These are phyloP conservation scores for Metschnikowia similis DNA, from an alignment of 805 yeast genomes.

Conservation along the genomic window DNA sequence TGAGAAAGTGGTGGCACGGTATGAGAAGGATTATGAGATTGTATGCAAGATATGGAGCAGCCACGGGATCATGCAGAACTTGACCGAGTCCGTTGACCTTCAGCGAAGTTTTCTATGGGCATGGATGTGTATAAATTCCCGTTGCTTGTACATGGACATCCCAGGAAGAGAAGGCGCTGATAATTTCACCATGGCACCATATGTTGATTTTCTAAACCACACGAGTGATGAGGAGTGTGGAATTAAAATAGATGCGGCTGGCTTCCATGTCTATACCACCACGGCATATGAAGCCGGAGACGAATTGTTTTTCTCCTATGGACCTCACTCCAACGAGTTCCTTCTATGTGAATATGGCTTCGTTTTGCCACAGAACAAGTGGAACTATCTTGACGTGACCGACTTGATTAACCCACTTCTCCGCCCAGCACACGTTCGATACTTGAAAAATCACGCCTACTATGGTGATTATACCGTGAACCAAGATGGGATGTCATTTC, in stretches of 20 bases:
- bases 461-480: slow-evolving; percentile 71
- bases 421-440: slow-evolving; percentile 35
- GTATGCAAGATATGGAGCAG: slow-evolving; percentile 18
- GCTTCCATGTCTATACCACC: slow-evolving; percentile 48
- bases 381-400: slow-evolving; percentile 70
- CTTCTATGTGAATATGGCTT: slow-evolving; percentile 87
- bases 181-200: slow-evolving; percentile 88
- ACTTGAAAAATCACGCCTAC: slow-evolving; percentile 52
- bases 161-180: slow-evolving; percentile 51
- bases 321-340: slow-evolving; percentile 84
- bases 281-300: slow-evolving; percentile 33
- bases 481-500: slow-evolving; percentile 51
- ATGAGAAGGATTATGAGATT: slow-evolving; percentile 41
- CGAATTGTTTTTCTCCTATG: slow-evolving; percentile 74
- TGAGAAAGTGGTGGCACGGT: slow-evolving; percentile 38
- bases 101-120: slow-evolving; percentile 50
- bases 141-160: slow-evolving; percentile 78
- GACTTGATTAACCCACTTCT: slow-evolving; percentile 35
- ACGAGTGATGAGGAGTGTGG: slow-evolving; percentile 48
- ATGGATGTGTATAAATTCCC: slow-evolving; percentile 86
- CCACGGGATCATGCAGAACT: slow-evolving; percentile 2
- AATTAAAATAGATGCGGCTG: slow-evolving; percentile 41
- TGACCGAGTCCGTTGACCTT: slow-evolving; percentile 18
- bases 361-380: slow-evolving; percentile 49
- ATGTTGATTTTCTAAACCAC: slow-evolving; percentile 85